A percentile compares a stretch with the other conserved stretches of the same genome.
Evolutionary conservation across 2,329 filamentous ascomycete species (phyloP).

Genomic region (Teratosphaeria pseudoeucalypti): DNA sequence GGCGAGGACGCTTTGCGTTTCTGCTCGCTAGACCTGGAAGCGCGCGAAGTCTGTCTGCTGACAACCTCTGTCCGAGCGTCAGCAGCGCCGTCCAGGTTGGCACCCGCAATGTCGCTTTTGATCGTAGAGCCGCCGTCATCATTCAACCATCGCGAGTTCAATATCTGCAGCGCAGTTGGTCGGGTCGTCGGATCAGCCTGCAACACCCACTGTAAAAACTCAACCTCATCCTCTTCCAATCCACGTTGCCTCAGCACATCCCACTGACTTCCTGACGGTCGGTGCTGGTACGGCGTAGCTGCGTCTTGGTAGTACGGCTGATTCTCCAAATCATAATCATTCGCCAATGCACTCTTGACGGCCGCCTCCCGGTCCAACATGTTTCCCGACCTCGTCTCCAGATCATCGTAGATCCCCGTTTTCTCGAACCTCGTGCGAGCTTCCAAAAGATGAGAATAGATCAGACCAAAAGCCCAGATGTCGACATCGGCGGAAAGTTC

Average conservation of each 20-base stretch:
- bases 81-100: neutral
- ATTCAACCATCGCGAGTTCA: conserved; percentile 8
- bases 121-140: neutral
- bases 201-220: conserved; percentile 17
- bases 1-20: neutral
- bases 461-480: conserved; percentile 20
- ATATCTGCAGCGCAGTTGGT: conserved; percentile 15
- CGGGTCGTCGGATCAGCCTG: conserved; percentile 15
- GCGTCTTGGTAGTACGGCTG: conserved; percentile 13
- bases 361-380: conserved; percentile 12
- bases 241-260: conserved; percentile 11
- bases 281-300: conserved; percentile 9
- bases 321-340: conserved; percentile 19
- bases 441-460: conserved; percentile 21
- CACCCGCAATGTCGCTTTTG: neutral
- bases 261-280: conserved; percentile 14
- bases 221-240: conserved; percentile 14
- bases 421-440: conserved; percentile 15
- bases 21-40: neutral
- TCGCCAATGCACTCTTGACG: conserved; percentile 11
- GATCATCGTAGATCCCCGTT: conserved; percentile 18
- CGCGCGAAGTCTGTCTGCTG: neutral
- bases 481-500: conserved; percentile 17
- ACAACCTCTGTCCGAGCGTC: neutral
- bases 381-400: conserved; percentile 6